Evolutionary conservation across 2,329 filamentous ascomycete genomes (phyloP), one percentile per base, ranked within the genome.

Genomic region (Microascus cirrosus): DNA sequence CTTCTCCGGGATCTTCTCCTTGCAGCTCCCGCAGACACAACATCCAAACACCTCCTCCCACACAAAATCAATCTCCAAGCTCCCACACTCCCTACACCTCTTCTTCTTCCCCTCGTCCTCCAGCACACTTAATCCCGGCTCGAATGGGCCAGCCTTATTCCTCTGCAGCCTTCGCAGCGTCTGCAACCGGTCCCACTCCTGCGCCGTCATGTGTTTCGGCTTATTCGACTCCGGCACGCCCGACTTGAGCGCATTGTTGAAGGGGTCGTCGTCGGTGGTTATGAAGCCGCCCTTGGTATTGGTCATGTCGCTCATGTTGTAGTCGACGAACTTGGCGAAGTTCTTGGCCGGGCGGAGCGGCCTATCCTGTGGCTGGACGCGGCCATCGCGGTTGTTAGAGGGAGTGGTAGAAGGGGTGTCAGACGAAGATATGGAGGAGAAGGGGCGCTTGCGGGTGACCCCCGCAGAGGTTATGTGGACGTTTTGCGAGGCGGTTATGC

Each of bases 281-380:
- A 99, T 73, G 71, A 99, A 99, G 0, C 94, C 94, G 61, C 94
- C 94, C 68, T 96, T 96, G 1, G 93, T 97, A 70, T 99, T 94
- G 7, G 87, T 95, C 91, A 99, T 97, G 73, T 93, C 88, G 68
- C 89, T 93, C 73, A 99, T 94, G 71, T 99, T 94, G 74, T 96
- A 97, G 68, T 99, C 94, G 67, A 99, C 92, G 69, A 88, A 97
- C 70, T 94, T 93, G 60, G 89, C 84, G 64, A 97, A 96, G 67
- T 95, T 96, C 66, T 85, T 83, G 53, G 90, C 89, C 0, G 93
- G 87, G 58, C 84, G 85, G 55, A 95, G 85, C 51, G 70, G 60
- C 69, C 67, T 75, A 18, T 77, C 75, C 7, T 24, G 54, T 3
- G 58, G 48, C 64, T 67, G 69, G 63, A 71, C 73, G 54, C 83